phyloP scores from a whole-genome alignment of 208 protist genomes.

The Hexamita inflata region DNA sequence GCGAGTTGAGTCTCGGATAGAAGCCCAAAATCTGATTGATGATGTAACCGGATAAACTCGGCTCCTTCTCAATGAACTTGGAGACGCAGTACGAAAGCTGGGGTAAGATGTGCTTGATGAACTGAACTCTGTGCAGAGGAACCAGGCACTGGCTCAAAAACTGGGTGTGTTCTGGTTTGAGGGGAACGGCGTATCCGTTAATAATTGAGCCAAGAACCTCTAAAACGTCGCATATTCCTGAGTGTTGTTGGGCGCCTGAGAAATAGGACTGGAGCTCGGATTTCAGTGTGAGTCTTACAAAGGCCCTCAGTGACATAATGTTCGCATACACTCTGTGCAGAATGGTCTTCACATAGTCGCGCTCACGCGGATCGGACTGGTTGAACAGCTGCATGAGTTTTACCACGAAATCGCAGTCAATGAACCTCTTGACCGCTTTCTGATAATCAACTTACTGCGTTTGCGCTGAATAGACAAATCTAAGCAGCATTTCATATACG shows the following conservation, averaged over 20 bases:
- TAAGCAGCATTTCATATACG: constrained; percentile 52
- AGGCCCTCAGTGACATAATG: constrained; percentile 51
- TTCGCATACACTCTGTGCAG: constrained; percentile 60
- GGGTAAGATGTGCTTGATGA: constrained; percentile 29
- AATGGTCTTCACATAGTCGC: constrained; percentile 60
- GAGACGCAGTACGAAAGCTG: constrained; percentile 58
- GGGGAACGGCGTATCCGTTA: constrained; percentile 57
- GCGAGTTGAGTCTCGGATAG: constrained; percentile 54
- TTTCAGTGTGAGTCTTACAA: constrained; percentile 52
- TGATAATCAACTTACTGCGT: constrained; percentile 39
- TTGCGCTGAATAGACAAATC: constrained; percentile 52
- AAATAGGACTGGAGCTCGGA: constrained; percentile 54
- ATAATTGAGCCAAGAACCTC: constrained; percentile 61
- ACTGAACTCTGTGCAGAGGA: constrained; percentile 53
- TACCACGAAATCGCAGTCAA: constrained; percentile 48
- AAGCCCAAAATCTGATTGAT: constrained; percentile 42
- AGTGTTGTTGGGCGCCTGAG: constrained; percentile 49
- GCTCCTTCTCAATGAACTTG: constrained; percentile 60
- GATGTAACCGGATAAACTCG: constrained; percentile 42
- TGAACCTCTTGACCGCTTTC: constrained; percentile 47
- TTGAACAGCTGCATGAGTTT: constrained; percentile 56
- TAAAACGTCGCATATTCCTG: constrained; percentile 57
- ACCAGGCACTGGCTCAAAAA: constrained; percentile 48
- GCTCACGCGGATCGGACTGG: constrained; percentile 56
- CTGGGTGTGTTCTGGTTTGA: constrained; percentile 57